Base-by-base conservation (phyloP, 345 rosid species). In the Ricinus communis region DNA sequence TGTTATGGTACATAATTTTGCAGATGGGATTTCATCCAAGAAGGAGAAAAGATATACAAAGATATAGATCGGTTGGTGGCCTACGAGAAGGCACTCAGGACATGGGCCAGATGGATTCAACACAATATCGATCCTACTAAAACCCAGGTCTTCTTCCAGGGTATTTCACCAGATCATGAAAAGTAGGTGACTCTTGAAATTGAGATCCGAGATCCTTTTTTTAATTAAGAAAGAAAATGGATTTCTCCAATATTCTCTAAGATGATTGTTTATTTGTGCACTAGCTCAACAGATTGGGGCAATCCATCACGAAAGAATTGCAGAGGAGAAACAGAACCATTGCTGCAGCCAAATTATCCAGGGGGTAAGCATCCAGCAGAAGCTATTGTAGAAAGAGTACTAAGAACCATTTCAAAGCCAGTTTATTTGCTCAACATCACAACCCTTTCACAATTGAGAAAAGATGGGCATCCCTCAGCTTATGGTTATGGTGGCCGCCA, bases 361-460 rank as follows among this genome's bases (percentile, higher is more conserved):
- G 87, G 76, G 15, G 84, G 89, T 5, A 72, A 73, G 27, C 86
- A 80, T 55, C 76, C 71, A 0, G 98, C 93, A 1, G 86, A 87
- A 64, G 13, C n/a, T 65, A 9, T 33, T 82, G 16, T 69, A 74
- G 72, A 84, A 62, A 64, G 84, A 51, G 47, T 84, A 0, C 9
- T 54, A 6, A 5, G 51, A 1, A 51, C 21, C 18, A 71, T 84
- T 65, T 46, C 61, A 9, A 81, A 74, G 62, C 77, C 75, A 5
- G 84, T 79, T 54, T n/a, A 65, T 49, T 31, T 76, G 46, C 57
- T 76, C 16, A 60, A 76, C 68, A 31, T 76, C 21, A 76, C 80
- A 13, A 30, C 19, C 5, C 65, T 76, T 21, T 71, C 75, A 4
- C 62, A 65, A 30, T 0, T 33, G 6, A 51, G 75, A 30, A 76